Conservation (phyloP, 2,329 filamentous ascomycete genomes). For the Chrysoporthe deuterocubensis region DNA sequence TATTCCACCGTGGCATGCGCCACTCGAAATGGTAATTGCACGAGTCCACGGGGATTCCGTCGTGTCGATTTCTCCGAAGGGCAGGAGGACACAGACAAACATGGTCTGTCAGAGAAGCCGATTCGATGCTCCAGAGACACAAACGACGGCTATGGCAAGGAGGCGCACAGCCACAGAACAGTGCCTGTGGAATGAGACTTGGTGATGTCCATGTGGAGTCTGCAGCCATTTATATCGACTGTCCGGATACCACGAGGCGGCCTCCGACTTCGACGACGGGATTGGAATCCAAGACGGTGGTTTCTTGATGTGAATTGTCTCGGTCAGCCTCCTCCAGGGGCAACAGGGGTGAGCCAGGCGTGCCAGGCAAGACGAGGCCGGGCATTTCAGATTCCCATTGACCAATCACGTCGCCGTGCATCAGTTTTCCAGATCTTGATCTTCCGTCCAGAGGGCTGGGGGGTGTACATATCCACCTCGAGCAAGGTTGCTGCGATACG, state of each 20-base stretch:
- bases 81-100: background rate
- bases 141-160: background rate
- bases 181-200: slow-evolving; percentile 5
- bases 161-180: slow-evolving; percentile 8
- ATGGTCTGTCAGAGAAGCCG: slow-evolving; percentile 3
- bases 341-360: slow-evolving; percentile 12
- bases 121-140: background rate
- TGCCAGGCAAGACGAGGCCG: background rate
- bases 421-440: slow-evolving; percentile 20
- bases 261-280: background rate
- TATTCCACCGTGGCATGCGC: background rate
- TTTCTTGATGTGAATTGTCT: background rate
- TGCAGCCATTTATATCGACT: slow-evolving; percentile 25
- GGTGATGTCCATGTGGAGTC: slow-evolving; percentile 20
- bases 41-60: background rate
- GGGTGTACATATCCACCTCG: slow-evolving; percentile 20
- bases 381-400: slow-evolving; percentile 16
- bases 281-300: slow-evolving; percentile 12
- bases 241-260: slow-evolving; percentile 13
- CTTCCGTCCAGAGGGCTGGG: slow-evolving; percentile 7
- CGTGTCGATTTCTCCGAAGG: background rate
- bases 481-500: slow-evolving; percentile 20
- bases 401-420: slow-evolving; percentile 20
- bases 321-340: slow-evolving; percentile 19
- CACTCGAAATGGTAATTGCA: background rate